Evolutionary conservation across 805 yeast species (phyloP), one percentile per base, ranked within the genome.

Genomic region (Ogataea parapolymorpha): DNA sequence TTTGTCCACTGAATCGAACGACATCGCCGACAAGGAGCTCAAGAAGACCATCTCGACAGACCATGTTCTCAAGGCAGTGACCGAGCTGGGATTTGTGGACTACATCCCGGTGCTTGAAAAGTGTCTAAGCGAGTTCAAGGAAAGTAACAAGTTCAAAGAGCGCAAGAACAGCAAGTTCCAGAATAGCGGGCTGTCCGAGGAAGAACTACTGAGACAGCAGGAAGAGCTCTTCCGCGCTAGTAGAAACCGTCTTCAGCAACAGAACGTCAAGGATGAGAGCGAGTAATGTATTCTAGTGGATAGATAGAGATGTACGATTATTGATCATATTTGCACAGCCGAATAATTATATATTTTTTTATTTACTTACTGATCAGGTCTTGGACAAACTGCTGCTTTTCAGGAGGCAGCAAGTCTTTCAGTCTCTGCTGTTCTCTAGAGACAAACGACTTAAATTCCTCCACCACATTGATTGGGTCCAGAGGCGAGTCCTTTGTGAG

Each of bases 1-100:
- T 44, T 69, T 91, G 31, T 85, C 96, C 9, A 87, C 95, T 3
- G 95, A 89, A 65, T 83, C 91, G 41, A 90, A 91, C 55, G 98
- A 93, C 48, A 89, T 93, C 50, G 98, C 98, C 1, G 98, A 93
- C 54, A 85, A 84, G 54, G 99, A 93, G 60, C 80, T 95, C 39
- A 93, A 93, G 63, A 93, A 93, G 65, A 93, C 99, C 2, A 93
- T 93, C 32, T 95, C 96, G 0, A 84, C 95, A 2, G 99, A 93
- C 61, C 99, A 93, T 60, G 97, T 93, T 27, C 75, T 91, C 48
- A 85, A 82, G 56, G 97, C 98, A 0, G 67, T 93, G 32, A 81
- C 78, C 46, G 95, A 85, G 55, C 71, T 93, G 41, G 99, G 95
- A 20, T 93, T 88, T 62, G 74, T 74, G 22, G 89, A 86, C 44